These are phyloP conservation scores for Carex parvula DNA, from an alignment of 176 grass and related monocot species.

Conservation along the genomic window DNA sequence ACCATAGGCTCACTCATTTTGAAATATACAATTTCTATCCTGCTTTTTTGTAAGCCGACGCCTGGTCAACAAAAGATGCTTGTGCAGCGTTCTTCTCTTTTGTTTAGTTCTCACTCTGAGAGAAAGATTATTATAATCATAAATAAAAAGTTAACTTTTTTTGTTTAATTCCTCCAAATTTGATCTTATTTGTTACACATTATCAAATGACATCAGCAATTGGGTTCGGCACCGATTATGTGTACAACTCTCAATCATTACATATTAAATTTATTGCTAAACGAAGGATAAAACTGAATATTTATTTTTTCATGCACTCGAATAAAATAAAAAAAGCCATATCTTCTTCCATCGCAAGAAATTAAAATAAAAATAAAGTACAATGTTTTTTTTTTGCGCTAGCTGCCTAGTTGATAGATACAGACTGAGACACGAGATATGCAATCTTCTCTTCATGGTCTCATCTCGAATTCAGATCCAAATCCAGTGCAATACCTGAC, in stretches of 20 bases:
- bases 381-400: too few relatives aligned
- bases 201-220: background rate
- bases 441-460: background rate
- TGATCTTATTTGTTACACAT: background rate
- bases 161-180: background rate
- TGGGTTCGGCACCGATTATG: background rate
- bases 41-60: background rate
- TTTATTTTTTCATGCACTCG: too few relatives aligned
- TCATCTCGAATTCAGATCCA: too few relatives aligned
- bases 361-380: too few relatives aligned
- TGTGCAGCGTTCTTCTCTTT: background rate
- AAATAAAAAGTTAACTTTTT: background rate
- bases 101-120: background rate
- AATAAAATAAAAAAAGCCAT: too few relatives aligned
- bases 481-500: too few relatives aligned
- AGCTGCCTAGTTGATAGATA: background rate
- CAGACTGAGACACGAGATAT: background rate
- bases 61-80: constrained; percentile 13
- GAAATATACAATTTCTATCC: background rate
- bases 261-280: too few relatives aligned
- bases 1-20: too few relatives aligned
- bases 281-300: too few relatives aligned
- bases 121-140: background rate
- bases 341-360: too few relatives aligned
- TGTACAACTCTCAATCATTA: too few relatives aligned